phyloP scores from a whole-genome alignment of 352 stramenopile species.

The Plasmopara muralis region DNA sequence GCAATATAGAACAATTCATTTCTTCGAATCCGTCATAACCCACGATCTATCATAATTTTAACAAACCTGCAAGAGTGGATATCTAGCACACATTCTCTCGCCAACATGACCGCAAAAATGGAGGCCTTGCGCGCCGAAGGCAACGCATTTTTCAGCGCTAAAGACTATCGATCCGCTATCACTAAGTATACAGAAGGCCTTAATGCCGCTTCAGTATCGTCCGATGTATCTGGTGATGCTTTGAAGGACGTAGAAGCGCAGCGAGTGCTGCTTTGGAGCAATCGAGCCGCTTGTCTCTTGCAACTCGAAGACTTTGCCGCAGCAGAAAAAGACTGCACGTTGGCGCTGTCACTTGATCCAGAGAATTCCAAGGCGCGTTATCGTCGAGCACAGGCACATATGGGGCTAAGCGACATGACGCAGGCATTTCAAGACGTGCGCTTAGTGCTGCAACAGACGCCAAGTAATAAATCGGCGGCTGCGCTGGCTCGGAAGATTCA shows the following conservation, averaged over 20 bases:
- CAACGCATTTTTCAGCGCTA: constrained; percentile 71
- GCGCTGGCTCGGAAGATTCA: constrained; percentile 70
- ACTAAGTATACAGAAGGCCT: constrained; percentile 66
- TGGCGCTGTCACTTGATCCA: constrained; percentile 36
- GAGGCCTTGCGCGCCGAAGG: constrained; percentile 57
- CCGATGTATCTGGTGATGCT: constrained; percentile 8
- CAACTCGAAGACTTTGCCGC: constrained; percentile 55
- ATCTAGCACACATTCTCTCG: not conserved
- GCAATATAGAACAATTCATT: constrained; percentile 10
- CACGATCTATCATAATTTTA: not conserved
- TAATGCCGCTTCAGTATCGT: constrained; percentile 6
- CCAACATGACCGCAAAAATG: constrained; percentile 29
- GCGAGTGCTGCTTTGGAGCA: constrained; percentile 64
- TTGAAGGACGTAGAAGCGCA: constrained; percentile 27
- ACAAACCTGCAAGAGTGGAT: no score
- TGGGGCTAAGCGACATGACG: constrained; percentile 59
- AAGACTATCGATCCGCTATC: constrained; percentile 51
- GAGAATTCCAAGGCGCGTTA: constrained; percentile 77
- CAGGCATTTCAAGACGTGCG: constrained; percentile 67
- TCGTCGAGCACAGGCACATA: constrained; percentile 61
- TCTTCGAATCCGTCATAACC: constrained; percentile 1
- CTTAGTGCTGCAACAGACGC: constrained; percentile 60
- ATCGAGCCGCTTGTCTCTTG: constrained; percentile 65
- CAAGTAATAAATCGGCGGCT: constrained; percentile 66
- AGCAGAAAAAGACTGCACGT: constrained; percentile 49